Conservation (phyloP, 2,329 filamentous ascomycete species). For the Apiospora hydei region DNA sequence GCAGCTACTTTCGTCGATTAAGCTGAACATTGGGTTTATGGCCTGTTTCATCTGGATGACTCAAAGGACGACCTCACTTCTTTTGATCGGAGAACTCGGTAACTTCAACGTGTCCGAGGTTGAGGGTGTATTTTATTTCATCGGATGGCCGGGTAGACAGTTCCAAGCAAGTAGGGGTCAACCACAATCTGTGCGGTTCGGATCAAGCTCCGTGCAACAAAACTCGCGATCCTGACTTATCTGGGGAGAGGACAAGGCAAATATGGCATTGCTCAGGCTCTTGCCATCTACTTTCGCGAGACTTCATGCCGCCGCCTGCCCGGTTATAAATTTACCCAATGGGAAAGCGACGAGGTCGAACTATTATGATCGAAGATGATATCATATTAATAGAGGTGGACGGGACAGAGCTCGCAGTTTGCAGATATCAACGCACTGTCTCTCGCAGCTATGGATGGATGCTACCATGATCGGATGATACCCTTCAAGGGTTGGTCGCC, state of each 20-base stretch:
- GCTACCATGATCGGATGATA: background rate
- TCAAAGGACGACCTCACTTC: background rate
- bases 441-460: background rate
- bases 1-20: background rate
- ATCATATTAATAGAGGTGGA: background rate
- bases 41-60: background rate
- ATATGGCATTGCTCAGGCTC: too few relatives aligned
- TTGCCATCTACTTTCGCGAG: too few relatives aligned
- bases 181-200: background rate
- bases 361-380: background rate
- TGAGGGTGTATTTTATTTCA: background rate
- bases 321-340: too few relatives aligned
- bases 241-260: too few relatives aligned
- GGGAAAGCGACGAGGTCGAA: background rate
- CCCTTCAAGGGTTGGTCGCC: background rate
- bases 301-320: too few relatives aligned
- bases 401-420: background rate
- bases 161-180: too few relatives aligned
- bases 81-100: background rate
- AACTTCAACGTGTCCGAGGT: background rate
- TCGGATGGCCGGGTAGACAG: background rate
- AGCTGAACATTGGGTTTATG: background rate
- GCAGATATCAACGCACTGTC: too few relatives aligned
- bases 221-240: background rate
- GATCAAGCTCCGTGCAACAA: background rate